These are phyloP conservation scores for Leonotis leonurus DNA, from an alignment of 257 asterid genomes.

Conservation along the genomic window DNA sequence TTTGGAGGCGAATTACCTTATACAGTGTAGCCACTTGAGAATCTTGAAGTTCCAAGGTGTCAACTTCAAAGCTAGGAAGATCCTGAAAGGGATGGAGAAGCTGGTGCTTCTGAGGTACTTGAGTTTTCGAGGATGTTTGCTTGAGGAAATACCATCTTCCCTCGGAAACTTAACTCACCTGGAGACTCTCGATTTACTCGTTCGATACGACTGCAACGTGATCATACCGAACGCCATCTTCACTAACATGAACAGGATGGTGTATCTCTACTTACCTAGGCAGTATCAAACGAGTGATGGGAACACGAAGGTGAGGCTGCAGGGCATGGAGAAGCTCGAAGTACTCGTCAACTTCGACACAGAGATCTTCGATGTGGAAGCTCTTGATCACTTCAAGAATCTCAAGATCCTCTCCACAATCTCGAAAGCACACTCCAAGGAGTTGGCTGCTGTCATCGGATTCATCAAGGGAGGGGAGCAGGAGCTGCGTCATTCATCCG, in stretches of 20 bases:
- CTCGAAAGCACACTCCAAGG: background rate
- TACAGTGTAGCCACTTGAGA: too few species aligned
- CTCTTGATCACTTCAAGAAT: background rate
- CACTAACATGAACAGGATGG: background rate
- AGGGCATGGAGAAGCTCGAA: conserved; percentile 14
- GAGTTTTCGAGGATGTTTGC: conserved; percentile 23
- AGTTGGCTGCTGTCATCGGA: background rate
- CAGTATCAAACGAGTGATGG: background rate
- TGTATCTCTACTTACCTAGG: conserved; percentile 23
- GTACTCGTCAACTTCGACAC: conserved; percentile 20
- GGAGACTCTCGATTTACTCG: conserved; percentile 27
- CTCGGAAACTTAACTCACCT: conserved; percentile 9
- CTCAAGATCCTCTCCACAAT: background rate
- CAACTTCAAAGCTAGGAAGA: too few species aligned
- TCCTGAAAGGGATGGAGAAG: too few species aligned
- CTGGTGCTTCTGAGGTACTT: background rate
- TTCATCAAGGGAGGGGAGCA: background rate
- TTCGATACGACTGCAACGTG: background rate
- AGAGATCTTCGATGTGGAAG: background rate
- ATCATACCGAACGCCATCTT: background rate
- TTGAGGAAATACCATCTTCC: conserved; percentile 15
- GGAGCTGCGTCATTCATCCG: background rate
- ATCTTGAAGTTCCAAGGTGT: too few species aligned
- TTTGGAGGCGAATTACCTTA: too few species aligned
- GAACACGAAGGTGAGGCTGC: background rate